Evolutionary conservation across 2,329 filamentous ascomycete genomes (phyloP).

Genomic region (Hypoxylon sp.): DNA sequence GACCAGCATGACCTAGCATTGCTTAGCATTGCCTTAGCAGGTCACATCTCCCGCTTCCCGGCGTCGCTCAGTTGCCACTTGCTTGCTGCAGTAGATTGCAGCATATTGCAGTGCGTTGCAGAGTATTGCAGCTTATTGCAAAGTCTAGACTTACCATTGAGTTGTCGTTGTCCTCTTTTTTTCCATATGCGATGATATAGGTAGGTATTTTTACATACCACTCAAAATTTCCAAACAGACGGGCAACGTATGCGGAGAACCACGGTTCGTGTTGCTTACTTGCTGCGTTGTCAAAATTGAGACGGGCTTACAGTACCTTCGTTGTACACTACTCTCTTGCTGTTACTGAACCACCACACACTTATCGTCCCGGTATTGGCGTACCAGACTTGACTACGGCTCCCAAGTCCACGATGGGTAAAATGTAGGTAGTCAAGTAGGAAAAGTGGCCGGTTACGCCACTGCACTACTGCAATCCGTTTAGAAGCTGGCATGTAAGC

Average conservation of each 20-base stretch:
- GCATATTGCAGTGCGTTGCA: constrained; percentile 16
- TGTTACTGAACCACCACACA: constrained; percentile 20
- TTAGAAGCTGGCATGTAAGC: constrained; percentile 42
- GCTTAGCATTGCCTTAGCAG: constrained; percentile 14
- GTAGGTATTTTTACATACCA: constrained; percentile 14
- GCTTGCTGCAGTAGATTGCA: constrained; percentile 27
- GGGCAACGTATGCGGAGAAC: constrained; percentile 35
- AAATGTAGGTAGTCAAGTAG: constrained; percentile 43
- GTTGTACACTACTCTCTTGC: constrained; percentile 16
- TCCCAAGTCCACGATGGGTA: constrained; percentile 38
- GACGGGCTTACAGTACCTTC: constrained; percentile 21
- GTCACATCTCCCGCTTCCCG: constrained; percentile 36
- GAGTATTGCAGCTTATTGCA: constrained; percentile 13
- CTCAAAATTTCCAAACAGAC: constrained; percentile 25
- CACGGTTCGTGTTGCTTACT: constrained; percentile 39
- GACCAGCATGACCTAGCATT: constrained; percentile 7
- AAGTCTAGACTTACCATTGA: constrained; percentile 38
- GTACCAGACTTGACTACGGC: constrained; percentile 38
- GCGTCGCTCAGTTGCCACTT: constrained; percentile 42
- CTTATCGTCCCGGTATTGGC: constrained; percentile 31
- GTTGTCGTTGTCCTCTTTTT: constrained; percentile 18
- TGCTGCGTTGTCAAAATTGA: constrained; percentile 41
- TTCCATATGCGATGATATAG: constrained; percentile 10
- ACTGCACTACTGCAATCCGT: constrained; percentile 48
- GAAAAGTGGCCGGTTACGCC: constrained; percentile 46